Conservation (phyloP, 164 flowering plant species). For the Umbellularia californica region DNA sequence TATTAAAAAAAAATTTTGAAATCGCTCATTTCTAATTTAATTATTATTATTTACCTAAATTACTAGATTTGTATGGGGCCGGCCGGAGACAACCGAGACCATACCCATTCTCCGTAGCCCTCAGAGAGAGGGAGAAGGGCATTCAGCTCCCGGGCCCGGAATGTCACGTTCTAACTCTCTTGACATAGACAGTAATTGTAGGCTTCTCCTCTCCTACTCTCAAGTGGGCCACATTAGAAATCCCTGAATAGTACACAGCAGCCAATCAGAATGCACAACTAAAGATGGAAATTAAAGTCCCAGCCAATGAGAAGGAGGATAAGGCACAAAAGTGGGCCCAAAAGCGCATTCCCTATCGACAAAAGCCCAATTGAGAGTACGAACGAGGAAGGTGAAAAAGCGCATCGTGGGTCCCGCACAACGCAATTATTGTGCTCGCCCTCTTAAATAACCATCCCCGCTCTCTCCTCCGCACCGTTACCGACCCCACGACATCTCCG, state of each 20-base stretch:
- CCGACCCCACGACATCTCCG: neutral
- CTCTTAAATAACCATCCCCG: constrained; percentile 4
- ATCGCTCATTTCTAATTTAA: no score
- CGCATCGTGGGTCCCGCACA: constrained; percentile 16
- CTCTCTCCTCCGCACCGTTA: neutral
- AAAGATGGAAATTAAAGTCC: constrained; percentile 32
- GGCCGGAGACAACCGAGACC: no score
- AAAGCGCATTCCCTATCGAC: constrained; percentile 25
- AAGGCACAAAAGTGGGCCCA: constrained; percentile 51
- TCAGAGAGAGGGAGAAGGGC: no score
- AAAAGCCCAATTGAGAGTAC: constrained; percentile 25
- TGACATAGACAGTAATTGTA: neutral
- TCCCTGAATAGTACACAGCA: constrained; percentile 21
- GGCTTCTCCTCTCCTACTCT: no score
- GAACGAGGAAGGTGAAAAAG: constrained; percentile 22
- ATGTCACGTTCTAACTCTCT: neutral
- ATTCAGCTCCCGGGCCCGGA: neutral
- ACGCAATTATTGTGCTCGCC: constrained; percentile 11
- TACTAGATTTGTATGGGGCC: no score
- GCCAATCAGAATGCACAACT: constrained; percentile 38
- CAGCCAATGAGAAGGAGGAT: constrained; percentile 58
- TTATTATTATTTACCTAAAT: no score
- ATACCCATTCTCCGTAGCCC: no score
- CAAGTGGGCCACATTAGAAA: constrained; percentile 39
- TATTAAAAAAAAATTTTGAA: no score